Percentiles rank a stretch among this genome's conserved stretches.
These are phyloP conservation scores for Corchorus capsularis DNA, from an alignment of 345 rosid species.

Conservation along the genomic window DNA sequence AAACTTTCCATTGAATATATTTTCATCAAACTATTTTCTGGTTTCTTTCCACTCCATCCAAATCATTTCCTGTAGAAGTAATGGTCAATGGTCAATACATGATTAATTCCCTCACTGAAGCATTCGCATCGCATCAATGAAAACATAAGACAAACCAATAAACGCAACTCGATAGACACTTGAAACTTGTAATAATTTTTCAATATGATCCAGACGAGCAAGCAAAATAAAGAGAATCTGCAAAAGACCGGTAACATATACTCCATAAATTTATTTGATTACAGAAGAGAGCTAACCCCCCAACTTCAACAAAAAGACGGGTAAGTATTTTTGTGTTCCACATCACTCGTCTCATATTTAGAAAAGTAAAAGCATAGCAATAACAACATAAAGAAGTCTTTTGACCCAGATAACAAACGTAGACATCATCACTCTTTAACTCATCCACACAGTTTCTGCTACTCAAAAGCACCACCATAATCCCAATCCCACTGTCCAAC, in stretches of 20 bases:
- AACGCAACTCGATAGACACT: no score
- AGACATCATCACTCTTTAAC: constrained; percentile 21
- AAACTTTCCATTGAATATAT: no score
- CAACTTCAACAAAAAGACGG: constrained; percentile 14
- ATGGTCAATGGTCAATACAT: no score
- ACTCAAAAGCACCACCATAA: constrained; percentile 1
- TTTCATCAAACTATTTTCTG: no score
- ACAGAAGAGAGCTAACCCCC: background rate
- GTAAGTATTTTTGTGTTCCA: background rate
- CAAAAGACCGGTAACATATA: background rate
- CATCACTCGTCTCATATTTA: constrained; percentile 1
- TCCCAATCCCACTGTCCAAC: constrained; percentile 23
- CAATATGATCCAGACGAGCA: background rate
- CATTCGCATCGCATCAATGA: no score
- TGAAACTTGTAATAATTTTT: no score
- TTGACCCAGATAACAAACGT: constrained; percentile 14
- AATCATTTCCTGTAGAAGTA: no score
- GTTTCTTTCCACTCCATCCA: no score
- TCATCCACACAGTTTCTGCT: constrained; percentile 13
- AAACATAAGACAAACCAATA: no score
- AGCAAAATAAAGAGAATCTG: background rate
- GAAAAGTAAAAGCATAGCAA: background rate
- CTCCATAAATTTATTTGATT: constrained; percentile 23
- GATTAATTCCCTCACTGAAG: no score
- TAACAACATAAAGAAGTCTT: background rate